Base-by-base conservation (phyloP, 2,329 filamentous ascomycete genomes). In the Cyanodermella asteris region DNA sequence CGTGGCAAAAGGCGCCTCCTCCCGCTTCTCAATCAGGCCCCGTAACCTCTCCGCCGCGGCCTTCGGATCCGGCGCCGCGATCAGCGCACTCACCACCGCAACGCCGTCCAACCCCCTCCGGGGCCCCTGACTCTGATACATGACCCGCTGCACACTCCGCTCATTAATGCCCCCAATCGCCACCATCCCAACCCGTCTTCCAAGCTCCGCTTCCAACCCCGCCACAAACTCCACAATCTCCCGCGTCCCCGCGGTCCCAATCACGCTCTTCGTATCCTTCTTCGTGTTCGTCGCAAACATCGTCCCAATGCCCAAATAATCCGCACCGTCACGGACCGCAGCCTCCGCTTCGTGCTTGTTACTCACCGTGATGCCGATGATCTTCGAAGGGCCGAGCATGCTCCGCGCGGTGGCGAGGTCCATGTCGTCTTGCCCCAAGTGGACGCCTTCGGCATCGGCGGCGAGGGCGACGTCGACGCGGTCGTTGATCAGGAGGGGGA, bases 361-460 rank as follows among this genome's bases (percentile, higher is more conserved):
- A 29, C 70, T 74, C n/a, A 76, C 76, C 5, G 77, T 91, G 17
- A 90, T 75, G 13, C 87, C 84, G 32, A 94, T 81, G 39, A 91
- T 84, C 26, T 77, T 72, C 35, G 71, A 56, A 1, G 64, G 51
- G 0, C 81, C 81, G 0, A 94, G 61, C 3, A 93, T 48, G 13
- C 51, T 57, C 29, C 77, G 72, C 3, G 81, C 82, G 19, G 61
- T 59, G 6, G 50, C 41, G 15, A 77, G 45, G 30, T 66, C 68
- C 57, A 91, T 72, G 46, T 94, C 84, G 60, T 93, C 82, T 53
- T 94, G 84, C 5, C 87, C 87, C 24, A 94, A 64, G 46, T 94
- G 87, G 6, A 91, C 80, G 22, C 87, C 87, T 51, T 93, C 84
- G 29, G 77, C 87, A 8, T 70, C 76, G 21, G 82, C 64, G 9